A percentile compares a stretch with the other conserved stretches of the same genome.
phyloP scores from a whole-genome alignment of 2,329 filamentous ascomycete genomes.

The Colletotrichum nymphaeae region DNA sequence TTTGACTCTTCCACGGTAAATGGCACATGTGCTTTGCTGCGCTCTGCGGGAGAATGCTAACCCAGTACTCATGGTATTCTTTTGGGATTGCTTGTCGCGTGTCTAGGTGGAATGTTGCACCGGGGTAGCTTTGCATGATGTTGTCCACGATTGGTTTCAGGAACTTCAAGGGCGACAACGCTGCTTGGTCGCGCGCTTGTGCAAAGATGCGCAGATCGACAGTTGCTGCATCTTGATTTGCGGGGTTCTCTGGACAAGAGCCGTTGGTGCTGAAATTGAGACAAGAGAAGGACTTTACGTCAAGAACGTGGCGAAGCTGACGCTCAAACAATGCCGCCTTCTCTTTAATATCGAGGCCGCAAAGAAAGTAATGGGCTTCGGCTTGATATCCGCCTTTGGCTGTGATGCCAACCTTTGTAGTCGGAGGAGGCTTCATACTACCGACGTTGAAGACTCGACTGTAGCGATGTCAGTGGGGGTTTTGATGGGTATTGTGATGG shows the following conservation, averaged over 20 bases:
- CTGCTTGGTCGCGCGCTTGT: conserved; percentile 54
- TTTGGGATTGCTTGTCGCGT: conserved; percentile 44
- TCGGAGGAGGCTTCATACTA: conserved; percentile 45
- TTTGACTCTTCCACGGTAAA: conserved; percentile 38
- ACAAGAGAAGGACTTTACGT: conserved; percentile 48
- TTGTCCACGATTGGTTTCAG: conserved; percentile 51
- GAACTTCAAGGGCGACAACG: conserved; percentile 49
- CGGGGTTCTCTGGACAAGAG: conserved; percentile 48
- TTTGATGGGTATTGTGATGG: no score
- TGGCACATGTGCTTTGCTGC: conserved; percentile 39
- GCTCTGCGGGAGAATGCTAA: conserved; percentile 40
- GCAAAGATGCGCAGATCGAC: conserved; percentile 59
- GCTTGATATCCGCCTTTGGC: conserved; percentile 57
- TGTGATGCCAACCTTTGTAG: conserved; percentile 55
- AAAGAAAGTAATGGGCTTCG: conserved; percentile 56
- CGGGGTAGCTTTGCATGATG: conserved; percentile 56
- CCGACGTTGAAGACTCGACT: conserved; percentile 37
- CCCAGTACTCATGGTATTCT: conserved; percentile 40
- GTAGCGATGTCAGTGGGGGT: not conserved
- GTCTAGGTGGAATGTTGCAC: conserved; percentile 50
- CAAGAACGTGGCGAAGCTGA: conserved; percentile 49
- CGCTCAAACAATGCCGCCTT: conserved; percentile 57
- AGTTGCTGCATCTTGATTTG: conserved; percentile 59
- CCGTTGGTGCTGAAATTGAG: conserved; percentile 49
- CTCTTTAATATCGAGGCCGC: conserved; percentile 54